Evolutionary conservation across 2,329 filamentous ascomycete genomes (phyloP).

Genomic region (Trichoderma citrinoviride): DNA sequence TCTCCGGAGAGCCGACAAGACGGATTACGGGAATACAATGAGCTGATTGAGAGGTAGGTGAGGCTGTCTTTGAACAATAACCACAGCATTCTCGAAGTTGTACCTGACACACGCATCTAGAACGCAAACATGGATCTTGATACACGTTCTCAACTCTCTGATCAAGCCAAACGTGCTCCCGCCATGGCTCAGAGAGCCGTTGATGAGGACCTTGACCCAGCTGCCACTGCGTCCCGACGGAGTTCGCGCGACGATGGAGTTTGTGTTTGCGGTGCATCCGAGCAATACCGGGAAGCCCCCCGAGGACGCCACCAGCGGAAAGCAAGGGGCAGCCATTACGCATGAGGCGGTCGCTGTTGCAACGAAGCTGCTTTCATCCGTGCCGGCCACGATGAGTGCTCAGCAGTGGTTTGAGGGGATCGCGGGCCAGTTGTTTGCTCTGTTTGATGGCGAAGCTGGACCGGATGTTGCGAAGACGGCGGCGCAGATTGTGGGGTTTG

Average conservation of each 20-base stretch:
- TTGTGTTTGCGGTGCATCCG: constrained; percentile 67
- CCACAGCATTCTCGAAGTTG: not conserved
- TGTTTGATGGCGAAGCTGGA: constrained; percentile 56
- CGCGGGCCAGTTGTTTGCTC: constrained; percentile 56
- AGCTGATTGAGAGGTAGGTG: constrained; percentile 50
- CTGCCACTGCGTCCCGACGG: constrained; percentile 62
- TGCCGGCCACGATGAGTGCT: constrained; percentile 53
- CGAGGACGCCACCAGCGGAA: constrained; percentile 46
- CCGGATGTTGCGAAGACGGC: constrained; percentile 37
- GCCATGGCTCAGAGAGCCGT: constrained; percentile 55
- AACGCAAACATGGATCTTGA: constrained; percentile 48
- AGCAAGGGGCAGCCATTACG: constrained; percentile 61
- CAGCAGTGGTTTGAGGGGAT: constrained; percentile 61
- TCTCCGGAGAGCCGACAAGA: constrained; percentile 36
- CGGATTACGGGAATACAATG: constrained; percentile 42
- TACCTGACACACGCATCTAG: constrained; percentile 27
- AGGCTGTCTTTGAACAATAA: not conserved
- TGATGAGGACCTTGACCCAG: constrained; percentile 57
- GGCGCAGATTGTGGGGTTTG: constrained; percentile 48
- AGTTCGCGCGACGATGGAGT: constrained; percentile 66
- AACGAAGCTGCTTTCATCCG: constrained; percentile 58
- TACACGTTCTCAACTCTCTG: constrained; percentile 61
- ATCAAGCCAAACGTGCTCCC: constrained; percentile 60
- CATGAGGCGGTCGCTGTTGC: constrained; percentile 65
- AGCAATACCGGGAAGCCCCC: constrained; percentile 43